Base-by-base conservation (phyloP, 208 protist species). In the Acanthamoeba polyphaga region DNA sequence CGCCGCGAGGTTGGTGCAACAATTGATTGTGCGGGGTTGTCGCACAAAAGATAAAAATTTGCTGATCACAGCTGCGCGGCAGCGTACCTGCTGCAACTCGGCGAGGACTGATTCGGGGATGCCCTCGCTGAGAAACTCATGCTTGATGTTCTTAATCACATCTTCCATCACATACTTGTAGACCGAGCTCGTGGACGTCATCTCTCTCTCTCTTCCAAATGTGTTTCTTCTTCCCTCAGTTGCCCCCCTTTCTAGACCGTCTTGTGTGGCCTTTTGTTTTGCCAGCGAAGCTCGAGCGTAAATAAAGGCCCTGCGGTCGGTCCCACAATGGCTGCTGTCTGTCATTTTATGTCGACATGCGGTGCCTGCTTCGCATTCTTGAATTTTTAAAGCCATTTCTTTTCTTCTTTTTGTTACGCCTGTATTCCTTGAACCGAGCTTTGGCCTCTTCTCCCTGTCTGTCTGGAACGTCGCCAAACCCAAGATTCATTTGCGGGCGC, bases 71-170 rank as follows among this genome's bases (percentile, higher is more conserved):
- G 34, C 34, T 34, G 43, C 43, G 43, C 43, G 43, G 24, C 22
- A 82, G 70, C 46, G 43, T 53, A 95, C 95, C 58, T 68, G 55
- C 74, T 95, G 64, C 66, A 96, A 27, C 64, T 94, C 95, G 0
- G 19, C 34, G 2, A 96, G 70, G 24, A 96, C 85, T 6, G 72
- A 64, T 55, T 96, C 95, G 29, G 82, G 76, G 15, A 96, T 32
- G n/a, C 95, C 95, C 58, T 96, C 95, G 34, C 87, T 95, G 49
- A 85, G 60, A 95, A 96, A 96, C 90, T 96, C 95, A 19, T 95
- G 32, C 90, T 96, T 96, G 58, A 96, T 94, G 53, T 62, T 90
- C 13, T 43, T 70, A 7, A 96, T 90, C 1, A 95, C 90, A 72
- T 95, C 95, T 24, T 70, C 53, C 6, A 96, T 95, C 68, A 96